Percentiles rank a stretch among this genome's conserved stretches.
Conservation (phyloP, 2,329 filamentous ascomycete genomes). For the Aureobasidium sp. region DNA sequence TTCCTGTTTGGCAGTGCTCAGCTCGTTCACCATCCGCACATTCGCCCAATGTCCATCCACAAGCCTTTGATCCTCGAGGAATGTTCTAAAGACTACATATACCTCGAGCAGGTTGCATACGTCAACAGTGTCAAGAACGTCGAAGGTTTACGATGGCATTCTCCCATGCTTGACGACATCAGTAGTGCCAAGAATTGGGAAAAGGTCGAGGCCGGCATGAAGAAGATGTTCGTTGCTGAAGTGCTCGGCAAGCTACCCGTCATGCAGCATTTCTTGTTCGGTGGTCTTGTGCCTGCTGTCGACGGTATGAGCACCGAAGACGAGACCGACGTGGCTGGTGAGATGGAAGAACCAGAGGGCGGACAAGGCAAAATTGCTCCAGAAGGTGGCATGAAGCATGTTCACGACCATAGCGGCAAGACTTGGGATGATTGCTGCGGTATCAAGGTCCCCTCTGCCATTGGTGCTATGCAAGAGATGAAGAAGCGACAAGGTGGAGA, state of each 20-base stretch:
- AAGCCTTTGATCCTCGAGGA: slow-evolving; percentile 83
- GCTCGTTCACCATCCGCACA: slow-evolving; percentile 58
- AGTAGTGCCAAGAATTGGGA: slow-evolving; percentile 80
- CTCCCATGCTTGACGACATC: slow-evolving; percentile 97
- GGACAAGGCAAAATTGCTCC: slow-evolving; percentile 58
- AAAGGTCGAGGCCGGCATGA: slow-evolving; percentile 93
- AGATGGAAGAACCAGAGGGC: slow-evolving; percentile 37
- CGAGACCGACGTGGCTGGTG: slow-evolving; percentile 45
- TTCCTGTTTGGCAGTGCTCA: slow-evolving; percentile 46
- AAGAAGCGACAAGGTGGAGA: slow-evolving; percentile 63
- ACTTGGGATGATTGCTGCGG: slow-evolving; percentile 95
- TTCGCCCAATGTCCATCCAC: slow-evolving; percentile 60
- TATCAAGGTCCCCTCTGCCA: slow-evolving; percentile 90
- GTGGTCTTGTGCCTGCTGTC: slow-evolving; percentile 70
- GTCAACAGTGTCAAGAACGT: slow-evolving; percentile 97
- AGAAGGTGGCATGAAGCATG: slow-evolving; percentile 57
- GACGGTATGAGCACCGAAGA: slow-evolving; percentile 70
- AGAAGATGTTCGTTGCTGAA: slow-evolving; percentile 91
- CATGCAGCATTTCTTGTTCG: slow-evolving; percentile 98
- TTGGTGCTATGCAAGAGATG: slow-evolving; percentile 85
- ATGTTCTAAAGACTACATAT: slow-evolving; percentile 74
- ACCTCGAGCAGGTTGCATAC: slow-evolving; percentile 86
- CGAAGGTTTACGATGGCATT: slow-evolving; percentile 90
- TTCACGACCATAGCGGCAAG: slow-evolving; percentile 28
- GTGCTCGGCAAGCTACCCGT: slow-evolving; percentile 90